Conservation (phyloP, 1,139 yeast species). For the Taphrina sp. region DNA sequence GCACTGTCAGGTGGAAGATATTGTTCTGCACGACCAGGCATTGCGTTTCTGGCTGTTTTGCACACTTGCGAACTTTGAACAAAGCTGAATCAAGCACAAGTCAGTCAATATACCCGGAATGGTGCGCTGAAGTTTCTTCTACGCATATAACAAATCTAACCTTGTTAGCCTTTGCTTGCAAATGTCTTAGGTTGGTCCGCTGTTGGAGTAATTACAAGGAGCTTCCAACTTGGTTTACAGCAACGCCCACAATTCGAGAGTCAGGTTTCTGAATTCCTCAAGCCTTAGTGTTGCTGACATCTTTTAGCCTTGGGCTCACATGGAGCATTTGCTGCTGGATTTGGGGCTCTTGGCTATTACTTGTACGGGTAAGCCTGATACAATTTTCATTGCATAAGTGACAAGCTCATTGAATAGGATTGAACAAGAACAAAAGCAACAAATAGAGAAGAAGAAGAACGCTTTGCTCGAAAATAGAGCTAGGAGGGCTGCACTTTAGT, state of each 20-base stretch:
- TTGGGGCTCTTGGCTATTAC: slow-evolving; percentile 28
- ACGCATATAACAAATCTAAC: no score
- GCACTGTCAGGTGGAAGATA: no score
- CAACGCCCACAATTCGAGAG: slow-evolving; percentile 24
- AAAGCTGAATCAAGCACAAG: no score
- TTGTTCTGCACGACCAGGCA: no score
- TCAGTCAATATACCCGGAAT: no score
- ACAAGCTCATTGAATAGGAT: slow-evolving; percentile 9
- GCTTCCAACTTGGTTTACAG: slow-evolving; percentile 27
- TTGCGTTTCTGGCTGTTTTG: no score
- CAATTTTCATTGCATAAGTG: no score
- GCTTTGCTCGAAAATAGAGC: slow-evolving; percentile 24
- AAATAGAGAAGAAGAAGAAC: slow-evolving; percentile 30
- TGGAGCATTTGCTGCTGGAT: slow-evolving; percentile 23
- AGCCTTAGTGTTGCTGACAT: background rate
- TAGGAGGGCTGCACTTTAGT: slow-evolving; percentile 8
- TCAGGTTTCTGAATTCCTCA: background rate
- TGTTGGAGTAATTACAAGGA: slow-evolving; percentile 23
- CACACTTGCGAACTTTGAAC: no score
- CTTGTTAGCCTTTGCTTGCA: slow-evolving; percentile 26
- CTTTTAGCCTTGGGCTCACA: slow-evolving; percentile 21
- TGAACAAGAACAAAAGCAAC: slow-evolving; percentile 25
- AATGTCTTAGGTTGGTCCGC: slow-evolving; percentile 30
- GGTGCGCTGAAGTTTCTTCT: no score
- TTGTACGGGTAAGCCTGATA: slow-evolving; percentile 15